Percentiles rank a stretch among this genome's conserved stretches.
These are phyloP conservation scores for Sporothrix humicola DNA, from an alignment of 2,329 filamentous ascomycete species.

Conservation along the genomic window DNA sequence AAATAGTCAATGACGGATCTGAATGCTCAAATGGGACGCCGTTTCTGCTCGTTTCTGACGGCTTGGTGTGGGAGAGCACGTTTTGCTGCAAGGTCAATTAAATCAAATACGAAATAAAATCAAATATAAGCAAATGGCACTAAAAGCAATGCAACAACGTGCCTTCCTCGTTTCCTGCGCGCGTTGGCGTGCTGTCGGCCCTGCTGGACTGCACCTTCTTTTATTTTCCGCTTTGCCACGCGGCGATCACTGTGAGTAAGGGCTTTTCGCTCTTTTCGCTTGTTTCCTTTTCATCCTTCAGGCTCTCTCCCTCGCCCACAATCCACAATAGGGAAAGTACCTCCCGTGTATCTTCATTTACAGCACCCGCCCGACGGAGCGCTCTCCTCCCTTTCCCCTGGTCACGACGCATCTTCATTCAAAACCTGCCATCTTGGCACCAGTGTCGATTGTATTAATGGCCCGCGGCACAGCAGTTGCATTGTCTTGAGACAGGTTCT, in stretches of 20 bases:
- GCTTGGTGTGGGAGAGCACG: not conserved
- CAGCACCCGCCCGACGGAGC: not conserved
- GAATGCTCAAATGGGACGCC: not conserved
- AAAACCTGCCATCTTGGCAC: not conserved
- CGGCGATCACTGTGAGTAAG: conserved; percentile 30
- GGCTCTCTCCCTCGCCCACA: not conserved
- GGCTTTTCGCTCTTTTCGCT: not conserved
- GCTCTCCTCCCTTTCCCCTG: not conserved
- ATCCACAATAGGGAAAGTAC: not conserved
- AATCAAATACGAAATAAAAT: conserved; percentile 13
- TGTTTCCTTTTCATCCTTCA: not conserved
- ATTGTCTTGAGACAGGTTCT: not conserved
- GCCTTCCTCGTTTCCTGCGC: conserved; percentile 9
- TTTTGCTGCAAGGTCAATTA: conserved; percentile 17
- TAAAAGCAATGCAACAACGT: conserved; percentile 17
- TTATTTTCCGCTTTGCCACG: conserved; percentile 31
- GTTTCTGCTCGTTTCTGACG: not conserved
- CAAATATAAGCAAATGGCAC: not conserved
- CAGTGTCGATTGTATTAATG: not conserved
- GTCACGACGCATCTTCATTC: not conserved
- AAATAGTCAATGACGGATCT: not conserved
- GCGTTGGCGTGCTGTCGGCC: not conserved
- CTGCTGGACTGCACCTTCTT: conserved; percentile 5
- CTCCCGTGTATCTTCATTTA: conserved; percentile 20
- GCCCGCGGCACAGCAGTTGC: not conserved